Conservation (phyloP, 1,139 yeast genomes). For the Magnusiomyces suaveolens region DNA sequence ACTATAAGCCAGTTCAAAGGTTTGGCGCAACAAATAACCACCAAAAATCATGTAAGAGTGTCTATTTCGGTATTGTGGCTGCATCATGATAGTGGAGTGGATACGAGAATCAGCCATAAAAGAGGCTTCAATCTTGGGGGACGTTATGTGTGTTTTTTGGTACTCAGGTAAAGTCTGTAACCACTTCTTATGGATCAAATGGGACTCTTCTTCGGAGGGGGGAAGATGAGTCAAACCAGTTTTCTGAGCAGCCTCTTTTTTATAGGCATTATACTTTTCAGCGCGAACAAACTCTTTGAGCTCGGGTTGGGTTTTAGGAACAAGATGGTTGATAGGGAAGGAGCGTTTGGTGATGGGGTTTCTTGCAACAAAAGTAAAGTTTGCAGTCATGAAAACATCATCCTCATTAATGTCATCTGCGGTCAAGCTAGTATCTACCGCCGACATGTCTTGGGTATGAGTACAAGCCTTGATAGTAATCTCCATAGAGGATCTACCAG, state of each 20-base stretch:
- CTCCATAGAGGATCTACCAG: slow-evolving; percentile 92
- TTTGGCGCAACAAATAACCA: slow-evolving; percentile 81
- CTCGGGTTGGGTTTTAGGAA: slow-evolving; percentile 64
- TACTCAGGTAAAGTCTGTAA: slow-evolving; percentile 20
- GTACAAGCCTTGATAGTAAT: slow-evolving; percentile 83
- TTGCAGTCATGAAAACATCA: slow-evolving; percentile 67
- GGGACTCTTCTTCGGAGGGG: slow-evolving; percentile 56
- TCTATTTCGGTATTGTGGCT: slow-evolving; percentile 90
- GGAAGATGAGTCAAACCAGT: slow-evolving; percentile 49
- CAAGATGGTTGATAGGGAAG: slow-evolving; percentile 69
- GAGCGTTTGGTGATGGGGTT: slow-evolving; percentile 83
- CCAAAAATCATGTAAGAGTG: slow-evolving; percentile 93
- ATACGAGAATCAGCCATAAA: slow-evolving; percentile 61
- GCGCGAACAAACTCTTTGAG: slow-evolving; percentile 82
- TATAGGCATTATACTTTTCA: slow-evolving; percentile 77
- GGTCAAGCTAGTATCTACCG: slow-evolving; percentile 29
- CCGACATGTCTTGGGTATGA: slow-evolving; percentile 38
- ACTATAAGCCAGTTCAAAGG: slow-evolving; percentile 87
- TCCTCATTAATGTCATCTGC: slow-evolving; percentile 38
- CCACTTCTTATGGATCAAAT: slow-evolving; percentile 72
- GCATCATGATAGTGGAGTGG: slow-evolving; percentile 77
- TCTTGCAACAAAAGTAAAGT: slow-evolving; percentile 91
- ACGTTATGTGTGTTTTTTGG: slow-evolving; percentile 32
- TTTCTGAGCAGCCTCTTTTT: slow-evolving; percentile 64
- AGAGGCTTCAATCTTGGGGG: slow-evolving; percentile 24